A percentile compares a stretch with the other conserved stretches of the same genome.
Evolutionary conservation across 768 basidiomycete genomes (phyloP).

Genomic region (Postia placenta): DNA sequence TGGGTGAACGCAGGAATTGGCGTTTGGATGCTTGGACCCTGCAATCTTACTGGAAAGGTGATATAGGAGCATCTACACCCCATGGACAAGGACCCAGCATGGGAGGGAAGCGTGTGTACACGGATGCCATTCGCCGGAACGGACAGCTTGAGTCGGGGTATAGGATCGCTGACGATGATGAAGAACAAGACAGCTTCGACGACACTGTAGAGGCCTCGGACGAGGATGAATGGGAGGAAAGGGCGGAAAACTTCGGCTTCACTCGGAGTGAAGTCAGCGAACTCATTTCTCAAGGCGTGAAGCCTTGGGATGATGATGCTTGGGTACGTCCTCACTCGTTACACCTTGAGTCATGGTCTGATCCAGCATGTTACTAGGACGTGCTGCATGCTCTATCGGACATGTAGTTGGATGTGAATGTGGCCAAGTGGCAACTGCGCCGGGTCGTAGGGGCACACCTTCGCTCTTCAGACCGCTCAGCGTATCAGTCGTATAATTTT

Average conservation of each 20-base stretch:
- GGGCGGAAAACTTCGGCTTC: slow-evolving; percentile 26
- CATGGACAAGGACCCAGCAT: neutral
- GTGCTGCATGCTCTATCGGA: neutral
- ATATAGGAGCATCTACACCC: neutral
- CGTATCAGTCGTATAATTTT: too few relatives aligned
- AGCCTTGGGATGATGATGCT: slow-evolving; percentile 34
- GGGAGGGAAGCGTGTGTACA: neutral
- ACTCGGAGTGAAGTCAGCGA: slow-evolving; percentile 29
- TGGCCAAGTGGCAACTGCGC: too few relatives aligned
- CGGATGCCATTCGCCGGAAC: neutral
- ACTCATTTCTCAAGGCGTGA: slow-evolving; percentile 33
- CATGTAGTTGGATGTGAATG: neutral
- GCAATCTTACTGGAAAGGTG: neutral
- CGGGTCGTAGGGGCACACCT: too few relatives aligned
- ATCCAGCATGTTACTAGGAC: neutral
- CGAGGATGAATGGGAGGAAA: slow-evolving; percentile 15
- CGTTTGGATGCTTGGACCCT: neutral
- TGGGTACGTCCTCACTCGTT: neutral
- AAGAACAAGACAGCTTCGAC: neutral
- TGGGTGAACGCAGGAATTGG: neutral
- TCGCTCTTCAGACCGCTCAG: too few relatives aligned
- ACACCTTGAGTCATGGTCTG: neutral
- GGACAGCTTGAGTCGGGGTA: neutral
- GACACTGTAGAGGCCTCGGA: neutral
- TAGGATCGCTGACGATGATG: neutral